Evolutionary conservation across 345 rosid genomes (phyloP).

Genomic region (Eutrema japonicum): DNA sequence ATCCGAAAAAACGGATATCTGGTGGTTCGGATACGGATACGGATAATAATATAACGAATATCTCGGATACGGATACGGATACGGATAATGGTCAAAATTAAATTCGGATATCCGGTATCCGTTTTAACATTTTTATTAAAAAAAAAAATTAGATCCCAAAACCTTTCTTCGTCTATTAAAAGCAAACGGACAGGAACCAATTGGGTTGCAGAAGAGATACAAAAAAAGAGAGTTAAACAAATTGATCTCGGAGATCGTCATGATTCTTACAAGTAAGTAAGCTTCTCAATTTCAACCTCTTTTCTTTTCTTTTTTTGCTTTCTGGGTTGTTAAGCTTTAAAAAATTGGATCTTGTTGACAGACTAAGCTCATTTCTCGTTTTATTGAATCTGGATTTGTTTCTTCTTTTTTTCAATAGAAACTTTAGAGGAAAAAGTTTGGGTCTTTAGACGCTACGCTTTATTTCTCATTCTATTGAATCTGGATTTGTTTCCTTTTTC

Average conservation of each 20-base stretch:
- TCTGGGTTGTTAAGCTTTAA: neutral
- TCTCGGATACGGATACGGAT: too few relatives aligned
- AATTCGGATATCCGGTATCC: too few relatives aligned
- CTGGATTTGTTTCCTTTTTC: neutral
- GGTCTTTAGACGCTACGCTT: neutral
- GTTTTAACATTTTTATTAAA: neutral
- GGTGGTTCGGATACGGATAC: too few relatives aligned
- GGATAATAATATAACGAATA: too few relatives aligned
- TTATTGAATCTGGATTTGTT: constrained; percentile 5
- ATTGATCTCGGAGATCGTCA: constrained; percentile 21
- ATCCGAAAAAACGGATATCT: too few relatives aligned
- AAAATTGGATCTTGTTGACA: too few relatives aligned
- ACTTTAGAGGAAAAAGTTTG: neutral
- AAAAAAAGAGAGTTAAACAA: constrained; percentile 3
- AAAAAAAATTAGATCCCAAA: neutral
- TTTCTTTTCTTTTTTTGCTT: neutral
- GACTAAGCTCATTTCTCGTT: too few relatives aligned
- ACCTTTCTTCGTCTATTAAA: neutral
- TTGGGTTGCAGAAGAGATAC: constrained; percentile 1
- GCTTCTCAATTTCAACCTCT: neutral
- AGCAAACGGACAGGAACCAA: constrained; percentile 20
- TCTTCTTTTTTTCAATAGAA: neutral
- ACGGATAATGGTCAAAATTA: too few relatives aligned
- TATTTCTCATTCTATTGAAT: neutral
- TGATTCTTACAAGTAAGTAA: constrained; percentile 38